Evolutionary conservation across 83 land plant genomes (phyloP).

Genomic region (Larix sibirica): DNA sequence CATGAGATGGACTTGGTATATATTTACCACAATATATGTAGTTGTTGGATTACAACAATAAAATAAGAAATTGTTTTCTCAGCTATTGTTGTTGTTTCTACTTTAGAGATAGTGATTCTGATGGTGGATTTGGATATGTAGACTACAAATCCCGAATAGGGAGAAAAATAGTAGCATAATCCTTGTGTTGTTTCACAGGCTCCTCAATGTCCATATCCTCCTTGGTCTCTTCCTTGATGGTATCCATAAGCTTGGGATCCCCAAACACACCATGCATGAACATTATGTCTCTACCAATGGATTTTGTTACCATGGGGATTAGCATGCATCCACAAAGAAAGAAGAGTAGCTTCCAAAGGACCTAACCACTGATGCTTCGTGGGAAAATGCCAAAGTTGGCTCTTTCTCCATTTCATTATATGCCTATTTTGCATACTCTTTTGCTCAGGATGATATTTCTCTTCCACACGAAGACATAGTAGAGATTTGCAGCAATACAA

Average conservation of each 20-base stretch:
- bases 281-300: background rate
- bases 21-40: background rate
- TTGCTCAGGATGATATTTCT: background rate
- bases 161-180: background rate
- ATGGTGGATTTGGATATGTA: background rate
- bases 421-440: background rate
- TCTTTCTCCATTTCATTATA: background rate
- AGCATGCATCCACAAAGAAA: background rate
- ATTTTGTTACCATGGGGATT: background rate
- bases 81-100: background rate
- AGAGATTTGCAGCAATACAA: background rate
- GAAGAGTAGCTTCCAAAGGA: background rate
- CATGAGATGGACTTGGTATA: too few species aligned
- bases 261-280: slow-evolving; percentile 7
- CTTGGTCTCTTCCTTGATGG: slow-evolving; percentile 7
- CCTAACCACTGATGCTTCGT: background rate
- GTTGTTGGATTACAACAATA: background rate
- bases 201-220: slow-evolving; percentile 7
- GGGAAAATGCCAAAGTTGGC: background rate
- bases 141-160: background rate
- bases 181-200: background rate
- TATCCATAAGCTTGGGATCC: background rate
- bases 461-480: slow-evolving; percentile 4
- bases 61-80: background rate
- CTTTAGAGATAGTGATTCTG: background rate